Base-by-base conservation (phyloP, 108 stramenopile species). In the Aureococcus anophagefferens region DNA sequence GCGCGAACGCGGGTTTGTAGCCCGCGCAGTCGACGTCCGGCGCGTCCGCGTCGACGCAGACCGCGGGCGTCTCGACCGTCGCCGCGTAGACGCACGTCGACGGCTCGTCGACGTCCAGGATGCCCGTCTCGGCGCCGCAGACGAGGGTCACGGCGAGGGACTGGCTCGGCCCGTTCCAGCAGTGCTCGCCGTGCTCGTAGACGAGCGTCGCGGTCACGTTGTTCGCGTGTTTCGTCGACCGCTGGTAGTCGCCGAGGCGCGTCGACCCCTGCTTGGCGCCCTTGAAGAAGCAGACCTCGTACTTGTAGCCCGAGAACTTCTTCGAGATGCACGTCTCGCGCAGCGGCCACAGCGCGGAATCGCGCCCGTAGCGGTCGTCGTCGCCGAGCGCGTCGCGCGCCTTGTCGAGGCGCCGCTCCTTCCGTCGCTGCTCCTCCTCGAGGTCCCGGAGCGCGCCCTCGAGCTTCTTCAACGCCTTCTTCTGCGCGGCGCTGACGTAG, bases 121-220 rank as follows among this genome's bases (percentile, higher is more conserved):
- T 37, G 32, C 14, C 35, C 9, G 78, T 68, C 33, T 79, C 74
- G 32, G 46, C 31, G 33, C 80, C 84, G 36, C 84, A 84, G 16
- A 34, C 71, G 40, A 84, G 65, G 46, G 65, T 36, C 5, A 83
- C 82, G 29, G 65, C 34, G 36, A 84, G 32, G 15, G 70, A 67
- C 0, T 82, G 67, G 31, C 63, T 33, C 17, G 80, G 80, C 21
- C 80, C 80, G 66, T 79, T 79, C 80, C 81, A 84, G 75, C 84
- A 84, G 30, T 65, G n/a, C 34, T 30, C 29, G 11, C 84, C 84
- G 59, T 34, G 28, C 4, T 44, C 46, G 64, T 79, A 44, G 40
- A 44, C 9, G 13, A 13, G 5, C 40, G 40, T 44, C 13, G 9
- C 5, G 5, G 40, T 11, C 40, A 44, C 9, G 40, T 44, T 11